Evolutionary conservation across 1,284 basidiomycete species (phyloP).

Genomic region (Pseudozyma hubeiensis): DNA sequence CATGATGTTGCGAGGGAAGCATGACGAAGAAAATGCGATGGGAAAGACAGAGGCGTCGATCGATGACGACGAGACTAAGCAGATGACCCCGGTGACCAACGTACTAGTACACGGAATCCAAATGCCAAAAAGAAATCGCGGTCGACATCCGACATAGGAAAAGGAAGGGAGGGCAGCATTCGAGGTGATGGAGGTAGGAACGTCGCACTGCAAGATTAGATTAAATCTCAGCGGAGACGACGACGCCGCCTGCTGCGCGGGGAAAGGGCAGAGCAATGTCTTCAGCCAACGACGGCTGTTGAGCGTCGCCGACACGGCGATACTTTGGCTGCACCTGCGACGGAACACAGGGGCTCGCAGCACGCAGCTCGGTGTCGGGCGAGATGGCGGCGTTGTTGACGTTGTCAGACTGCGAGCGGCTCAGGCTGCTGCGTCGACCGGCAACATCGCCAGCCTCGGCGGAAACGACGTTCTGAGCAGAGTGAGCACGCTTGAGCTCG

Average conservation of each 20-base stretch:
- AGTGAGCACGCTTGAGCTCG: conserved; percentile 40
- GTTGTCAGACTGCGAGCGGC: conserved; percentile 49
- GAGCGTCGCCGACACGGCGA: conserved; percentile 15
- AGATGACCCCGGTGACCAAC: conserved; percentile 9
- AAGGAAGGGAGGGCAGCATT: background rate
- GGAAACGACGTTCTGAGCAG: conserved; percentile 5
- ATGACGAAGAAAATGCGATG: conserved; percentile 3
- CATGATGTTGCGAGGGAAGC: conserved; percentile 33
- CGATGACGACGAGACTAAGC: conserved; percentile 9
- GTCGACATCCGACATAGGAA: conserved; percentile 7
- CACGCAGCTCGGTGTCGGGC: conserved; percentile 44
- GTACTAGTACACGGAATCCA: conserved; percentile 28
- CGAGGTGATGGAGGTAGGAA: background rate
- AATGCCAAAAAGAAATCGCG: conserved; percentile 5
- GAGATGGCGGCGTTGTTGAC: conserved; percentile 38
- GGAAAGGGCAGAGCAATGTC: conserved; percentile 36
- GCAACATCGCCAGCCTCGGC: conserved; percentile 4
- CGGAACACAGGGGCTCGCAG: conserved; percentile 33
- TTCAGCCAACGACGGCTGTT: conserved; percentile 1
- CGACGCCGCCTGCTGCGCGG: conserved; percentile 5
- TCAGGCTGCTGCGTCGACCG: conserved; percentile 31
- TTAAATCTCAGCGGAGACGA: conserved; percentile 29
- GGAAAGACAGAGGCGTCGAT: background rate
- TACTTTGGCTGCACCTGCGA: conserved; percentile 45
- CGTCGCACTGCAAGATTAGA: conserved; percentile 1